Evolutionary conservation across 2,329 filamentous ascomycete species (phyloP).

Genomic region (Ascochyta fabae): DNA sequence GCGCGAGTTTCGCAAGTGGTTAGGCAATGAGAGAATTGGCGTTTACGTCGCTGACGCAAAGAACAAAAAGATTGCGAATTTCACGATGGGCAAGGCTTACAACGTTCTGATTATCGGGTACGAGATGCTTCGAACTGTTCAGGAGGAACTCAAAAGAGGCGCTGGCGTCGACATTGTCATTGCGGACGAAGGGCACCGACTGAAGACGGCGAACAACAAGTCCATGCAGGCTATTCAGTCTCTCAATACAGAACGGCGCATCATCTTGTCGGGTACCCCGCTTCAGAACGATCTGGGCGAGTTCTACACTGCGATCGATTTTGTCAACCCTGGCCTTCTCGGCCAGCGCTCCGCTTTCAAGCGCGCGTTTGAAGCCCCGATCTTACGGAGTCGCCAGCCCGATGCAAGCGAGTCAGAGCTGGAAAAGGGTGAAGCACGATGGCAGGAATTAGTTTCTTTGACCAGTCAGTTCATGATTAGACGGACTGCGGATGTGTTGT

Average conservation of each 20-base stretch:
- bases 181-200: slow-evolving; percentile 71
- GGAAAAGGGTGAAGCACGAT: slow-evolving; percentile 68
- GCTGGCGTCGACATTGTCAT: slow-evolving; percentile 71
- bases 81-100: slow-evolving; percentile 71
- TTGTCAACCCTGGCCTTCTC: slow-evolving; percentile 71
- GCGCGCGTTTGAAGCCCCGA: slow-evolving; percentile 68
- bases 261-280: slow-evolving; percentile 71
- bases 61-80: slow-evolving; percentile 68
- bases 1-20: slow-evolving; percentile 76
- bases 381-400: slow-evolving; percentile 68
- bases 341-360: slow-evolving; percentile 69
- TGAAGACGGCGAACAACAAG: slow-evolving; percentile 74
- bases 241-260: slow-evolving; percentile 64
- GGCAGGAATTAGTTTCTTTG: slow-evolving; percentile 65
- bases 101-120: slow-evolving; percentile 77
- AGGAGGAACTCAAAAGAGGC: slow-evolving; percentile 69
- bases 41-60: slow-evolving; percentile 68
- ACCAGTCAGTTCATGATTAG: slow-evolving; percentile 71
- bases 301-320: slow-evolving; percentile 72
- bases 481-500: slow-evolving; percentile 69
- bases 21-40: slow-evolving; percentile 72
- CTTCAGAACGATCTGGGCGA: slow-evolving; percentile 73
- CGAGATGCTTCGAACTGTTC: slow-evolving; percentile 70
- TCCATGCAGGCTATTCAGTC: slow-evolving; percentile 69
- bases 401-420: slow-evolving; percentile 66